A percentile compares a stretch with the other conserved stretches of the same genome.
These are phyloP conservation scores for Penicillium sp. DNA, from an alignment of 2,329 filamentous ascomycete genomes.

Conservation along the genomic window DNA sequence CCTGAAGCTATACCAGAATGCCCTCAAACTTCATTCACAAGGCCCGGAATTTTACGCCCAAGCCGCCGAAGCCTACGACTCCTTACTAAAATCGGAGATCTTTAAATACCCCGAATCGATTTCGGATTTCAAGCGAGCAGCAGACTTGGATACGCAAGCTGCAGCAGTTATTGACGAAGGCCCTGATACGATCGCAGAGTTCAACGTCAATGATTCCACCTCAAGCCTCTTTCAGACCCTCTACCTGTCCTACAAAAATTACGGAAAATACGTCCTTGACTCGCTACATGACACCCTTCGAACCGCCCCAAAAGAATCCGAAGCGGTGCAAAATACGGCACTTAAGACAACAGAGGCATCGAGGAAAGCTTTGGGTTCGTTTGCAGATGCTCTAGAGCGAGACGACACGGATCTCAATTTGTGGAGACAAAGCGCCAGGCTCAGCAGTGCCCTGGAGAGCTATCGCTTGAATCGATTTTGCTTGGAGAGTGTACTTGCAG, in stretches of 20 bases:
- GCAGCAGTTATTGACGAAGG: constrained; percentile 17
- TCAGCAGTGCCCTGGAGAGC: constrained; percentile 58
- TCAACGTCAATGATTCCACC: constrained; percentile 67
- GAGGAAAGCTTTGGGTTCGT: constrained; percentile 50
- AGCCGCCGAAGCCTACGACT: constrained; percentile 77
- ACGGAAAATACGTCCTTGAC: constrained; percentile 89
- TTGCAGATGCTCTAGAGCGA: constrained; percentile 63
- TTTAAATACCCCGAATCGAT: constrained; percentile 87
- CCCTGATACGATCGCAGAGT: constrained; percentile 44
- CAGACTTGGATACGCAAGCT: constrained; percentile 44
- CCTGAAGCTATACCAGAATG: constrained; percentile 87
- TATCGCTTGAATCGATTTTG: constrained; percentile 61
- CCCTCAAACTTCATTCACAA: constrained; percentile 87
- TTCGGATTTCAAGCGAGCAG: constrained; percentile 77
- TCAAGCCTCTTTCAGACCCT: constrained; percentile 84
- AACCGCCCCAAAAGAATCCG: constrained; percentile 13
- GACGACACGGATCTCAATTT: constrained; percentile 65
- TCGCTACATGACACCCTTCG: constrained; percentile 56
- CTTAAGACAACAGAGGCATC: constrained; percentile 37
- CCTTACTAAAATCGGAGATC: constrained; percentile 86
- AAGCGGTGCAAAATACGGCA: constrained; percentile 14
- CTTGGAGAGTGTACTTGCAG: constrained; percentile 62
- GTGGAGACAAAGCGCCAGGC: constrained; percentile 61
- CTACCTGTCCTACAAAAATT: constrained; percentile 92
- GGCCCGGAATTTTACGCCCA: constrained; percentile 73